Conservation (phyloP, 2,329 filamentous ascomycete genomes). For the Akanthomyces muscarius region DNA sequence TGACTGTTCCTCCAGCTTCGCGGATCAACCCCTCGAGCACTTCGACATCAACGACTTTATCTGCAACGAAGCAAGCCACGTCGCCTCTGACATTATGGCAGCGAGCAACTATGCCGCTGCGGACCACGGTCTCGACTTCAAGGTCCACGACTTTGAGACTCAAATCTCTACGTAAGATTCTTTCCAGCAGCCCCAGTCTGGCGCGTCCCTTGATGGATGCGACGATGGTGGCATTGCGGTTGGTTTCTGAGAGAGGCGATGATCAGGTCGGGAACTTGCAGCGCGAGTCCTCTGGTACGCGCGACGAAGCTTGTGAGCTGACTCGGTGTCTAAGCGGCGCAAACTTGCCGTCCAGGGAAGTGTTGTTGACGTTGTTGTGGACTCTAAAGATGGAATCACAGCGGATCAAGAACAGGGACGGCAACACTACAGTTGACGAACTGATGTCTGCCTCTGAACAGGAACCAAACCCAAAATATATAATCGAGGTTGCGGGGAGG, state of each 20-base stretch:
- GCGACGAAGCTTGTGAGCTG: constrained; percentile 34
- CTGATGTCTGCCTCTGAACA: constrained; percentile 24
- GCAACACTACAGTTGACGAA: constrained; percentile 22
- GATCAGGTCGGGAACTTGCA: constrained; percentile 39
- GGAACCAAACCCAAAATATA: constrained; percentile 23
- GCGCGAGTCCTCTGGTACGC: constrained; percentile 33
- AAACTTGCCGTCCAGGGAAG: constrained; percentile 43
- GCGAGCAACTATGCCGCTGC: constrained; percentile 48
- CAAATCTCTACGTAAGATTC: constrained; percentile 59
- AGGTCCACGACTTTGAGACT: constrained; percentile 56
- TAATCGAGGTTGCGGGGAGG: constrained; percentile 24
- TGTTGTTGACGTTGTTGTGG: constrained; percentile 47
- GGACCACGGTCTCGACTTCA: constrained; percentile 49
- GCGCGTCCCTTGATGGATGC: constrained; percentile 70
- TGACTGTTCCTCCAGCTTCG: constrained; percentile 51
- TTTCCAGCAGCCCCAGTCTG: constrained; percentile 70
- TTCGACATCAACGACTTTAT: constrained; percentile 55
- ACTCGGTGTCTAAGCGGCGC: constrained; percentile 35
- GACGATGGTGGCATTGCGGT: constrained; percentile 71
- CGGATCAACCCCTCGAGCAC: constrained; percentile 38
- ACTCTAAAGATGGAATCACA: constrained; percentile 40
- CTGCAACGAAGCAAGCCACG: constrained; percentile 46
- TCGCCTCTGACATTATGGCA: constrained; percentile 45
- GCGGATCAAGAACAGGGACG: constrained; percentile 27
- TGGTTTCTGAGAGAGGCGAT: constrained; percentile 57